These are phyloP conservation scores for Yamadazyma membranifaciens DNA, from an alignment of 1,139 yeast genomes.

Conservation along the genomic window DNA sequence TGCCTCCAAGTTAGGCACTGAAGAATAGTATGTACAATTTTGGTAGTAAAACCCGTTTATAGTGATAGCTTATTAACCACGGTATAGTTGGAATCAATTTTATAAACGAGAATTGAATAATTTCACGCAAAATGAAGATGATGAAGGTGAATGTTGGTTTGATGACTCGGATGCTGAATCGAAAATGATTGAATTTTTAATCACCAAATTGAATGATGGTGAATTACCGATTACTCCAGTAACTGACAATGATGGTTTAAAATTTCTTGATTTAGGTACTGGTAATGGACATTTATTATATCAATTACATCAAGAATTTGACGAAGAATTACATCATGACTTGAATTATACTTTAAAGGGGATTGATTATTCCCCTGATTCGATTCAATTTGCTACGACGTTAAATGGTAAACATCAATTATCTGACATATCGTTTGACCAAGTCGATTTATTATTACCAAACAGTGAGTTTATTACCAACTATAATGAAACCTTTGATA, in stretches of 20 bases:
- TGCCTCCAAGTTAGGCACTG: slow-evolving; percentile 75
- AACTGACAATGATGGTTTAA: slow-evolving; percentile 28
- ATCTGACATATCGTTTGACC: slow-evolving; percentile 39
- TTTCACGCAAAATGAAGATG: slow-evolving; percentile 69
- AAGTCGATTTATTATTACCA: slow-evolving; percentile 43
- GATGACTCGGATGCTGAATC: slow-evolving; percentile 89
- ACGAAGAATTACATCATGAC: slow-evolving; percentile 37
- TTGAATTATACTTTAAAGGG: slow-evolving; percentile 53
- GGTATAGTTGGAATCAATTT: slow-evolving; percentile 79
- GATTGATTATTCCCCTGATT: slow-evolving; percentile 79
- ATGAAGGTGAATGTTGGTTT: slow-evolving; percentile 96
- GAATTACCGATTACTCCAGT: slow-evolving; percentile 16
- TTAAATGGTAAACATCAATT: slow-evolving; percentile 48
- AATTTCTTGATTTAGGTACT: slow-evolving; percentile 81
- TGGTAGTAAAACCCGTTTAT: neutral
- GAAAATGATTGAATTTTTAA: slow-evolving; percentile 68
- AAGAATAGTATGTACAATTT: slow-evolving; percentile 55
- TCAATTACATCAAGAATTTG: slow-evolving; percentile 55
- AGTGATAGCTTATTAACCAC: neutral
- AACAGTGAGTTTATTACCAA: slow-evolving; percentile 32
- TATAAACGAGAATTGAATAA: slow-evolving; percentile 71
- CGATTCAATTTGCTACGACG: slow-evolving; percentile 67
- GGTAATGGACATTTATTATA: slow-evolving; percentile 93
- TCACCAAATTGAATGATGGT: slow-evolving; percentile 26
- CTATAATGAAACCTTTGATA: slow-evolving; percentile 50